phyloP scores from a whole-genome alignment of 345 rosid genomes.

The Eucalyptus globulus region DNA sequence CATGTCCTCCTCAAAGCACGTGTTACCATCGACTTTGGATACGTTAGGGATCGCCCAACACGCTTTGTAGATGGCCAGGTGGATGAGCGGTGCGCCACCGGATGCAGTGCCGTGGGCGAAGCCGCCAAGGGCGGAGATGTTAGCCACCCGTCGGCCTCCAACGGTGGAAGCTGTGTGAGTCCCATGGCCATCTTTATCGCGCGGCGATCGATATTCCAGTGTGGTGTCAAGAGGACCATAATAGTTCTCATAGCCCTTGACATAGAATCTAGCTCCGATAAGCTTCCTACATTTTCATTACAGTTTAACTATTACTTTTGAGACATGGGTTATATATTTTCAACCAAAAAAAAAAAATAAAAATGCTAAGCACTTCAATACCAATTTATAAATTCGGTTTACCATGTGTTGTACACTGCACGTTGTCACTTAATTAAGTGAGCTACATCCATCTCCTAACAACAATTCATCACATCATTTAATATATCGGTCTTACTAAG shows the following conservation, averaged over 20 bases:
- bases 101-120: slow-evolving; percentile 58
- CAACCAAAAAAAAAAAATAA: background rate
- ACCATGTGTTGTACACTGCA: background rate
- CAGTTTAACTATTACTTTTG: background rate
- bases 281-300: slow-evolving; percentile 32
- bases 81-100: slow-evolving; percentile 74
- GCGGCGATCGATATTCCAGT: slow-evolving; percentile 50
- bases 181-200: slow-evolving; percentile 82
- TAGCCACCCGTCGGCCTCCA: slow-evolving; percentile 31
- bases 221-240: slow-evolving; percentile 37
- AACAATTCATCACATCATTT: background rate
- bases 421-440: background rate
- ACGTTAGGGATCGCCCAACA: slow-evolving; percentile 67
- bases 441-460: background rate
- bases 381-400: background rate
- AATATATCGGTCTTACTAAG: background rate
- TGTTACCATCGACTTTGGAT: slow-evolving; percentile 28
- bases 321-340: background rate
- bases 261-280: slow-evolving; percentile 73
- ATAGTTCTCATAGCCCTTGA: slow-evolving; percentile 31
- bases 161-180: slow-evolving; percentile 79
- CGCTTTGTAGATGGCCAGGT: slow-evolving; percentile 65
- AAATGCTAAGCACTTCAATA: background rate
- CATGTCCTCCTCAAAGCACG: slow-evolving; percentile 56
- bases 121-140: slow-evolving; percentile 47